Evolutionary conservation across 2,329 filamentous ascomycete genomes (phyloP).

Genomic region (Ophiocordyceps camponoti-saundersi): DNA sequence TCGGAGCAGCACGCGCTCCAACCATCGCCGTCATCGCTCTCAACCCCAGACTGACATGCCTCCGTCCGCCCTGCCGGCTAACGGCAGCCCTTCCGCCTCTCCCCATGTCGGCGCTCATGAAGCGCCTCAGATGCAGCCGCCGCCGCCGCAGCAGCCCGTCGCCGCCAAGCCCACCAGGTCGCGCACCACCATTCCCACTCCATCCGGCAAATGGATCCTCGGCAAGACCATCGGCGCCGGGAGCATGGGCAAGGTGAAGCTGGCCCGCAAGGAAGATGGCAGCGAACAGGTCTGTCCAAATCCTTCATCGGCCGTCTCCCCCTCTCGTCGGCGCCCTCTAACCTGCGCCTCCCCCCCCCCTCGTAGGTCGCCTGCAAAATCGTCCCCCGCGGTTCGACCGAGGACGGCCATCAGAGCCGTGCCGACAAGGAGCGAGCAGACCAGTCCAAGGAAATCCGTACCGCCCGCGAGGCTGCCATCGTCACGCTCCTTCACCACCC

Average conservation of each 20-base stretch:
- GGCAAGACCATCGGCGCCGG: constrained; percentile 95
- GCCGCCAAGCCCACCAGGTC: constrained; percentile 36
- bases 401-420: constrained; percentile 58
- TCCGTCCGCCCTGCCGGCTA: constrained; percentile 32
- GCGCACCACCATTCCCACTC: constrained; percentile 73
- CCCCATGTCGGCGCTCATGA: constrained; percentile 22
- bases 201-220: constrained; percentile 83
- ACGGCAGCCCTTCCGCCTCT: constrained; percentile 33
- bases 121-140: constrained; percentile 16
- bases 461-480: constrained; percentile 88
- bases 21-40: constrained; percentile 14
- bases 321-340: not conserved
- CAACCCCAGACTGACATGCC: constrained; percentile 27
- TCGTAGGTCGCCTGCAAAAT: constrained; percentile 81
- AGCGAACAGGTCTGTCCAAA: constrained; percentile 60
- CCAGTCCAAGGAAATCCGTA: constrained; percentile 90
- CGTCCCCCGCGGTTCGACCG: constrained; percentile 75
- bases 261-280: constrained; percentile 78
- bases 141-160: constrained; percentile 15
- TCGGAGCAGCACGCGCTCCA: constrained; percentile 32
- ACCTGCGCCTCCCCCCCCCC: constrained; percentile 1
- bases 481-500: constrained; percentile 88
- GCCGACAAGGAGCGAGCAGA: constrained; percentile 78
- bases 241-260: constrained; percentile 97
- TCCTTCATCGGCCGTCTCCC: not conserved